These are phyloP conservation scores for Linum lewisii DNA, from an alignment of 345 rosid species.

Conservation along the genomic window DNA sequence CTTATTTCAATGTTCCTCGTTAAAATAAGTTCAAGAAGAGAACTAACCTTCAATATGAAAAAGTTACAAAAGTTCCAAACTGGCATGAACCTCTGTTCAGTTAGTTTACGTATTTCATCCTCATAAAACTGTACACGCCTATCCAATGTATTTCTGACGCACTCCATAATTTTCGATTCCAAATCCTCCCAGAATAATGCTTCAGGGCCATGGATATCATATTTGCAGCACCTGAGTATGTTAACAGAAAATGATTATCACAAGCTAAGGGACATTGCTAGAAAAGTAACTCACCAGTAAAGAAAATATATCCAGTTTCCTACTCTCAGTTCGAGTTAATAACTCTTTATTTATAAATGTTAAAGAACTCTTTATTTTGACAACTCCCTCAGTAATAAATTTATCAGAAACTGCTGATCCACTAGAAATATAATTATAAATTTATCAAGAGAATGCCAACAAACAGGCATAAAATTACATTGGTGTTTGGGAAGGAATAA, in stretches of 20 bases:
- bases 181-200: constrained; percentile 88
- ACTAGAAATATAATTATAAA: too few species aligned
- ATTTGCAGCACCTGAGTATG: constrained; percentile 83
- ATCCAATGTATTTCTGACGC: constrained; percentile 75
- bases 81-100: constrained; percentile 88
- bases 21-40: constrained; percentile 20
- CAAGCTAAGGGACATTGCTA: background rate
- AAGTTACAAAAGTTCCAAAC: constrained; percentile 96
- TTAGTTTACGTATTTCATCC: constrained; percentile 94
- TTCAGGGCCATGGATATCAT: constrained; percentile 72
- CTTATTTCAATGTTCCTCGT: constrained; percentile 10
- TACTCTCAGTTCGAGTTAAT: too few species aligned
- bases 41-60: constrained; percentile 83
- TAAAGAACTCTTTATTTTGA: too few species aligned
- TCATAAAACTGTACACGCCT: constrained; percentile 85
- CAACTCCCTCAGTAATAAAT: too few species aligned
- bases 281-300: background rate
- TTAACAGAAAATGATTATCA: constrained; percentile 17
- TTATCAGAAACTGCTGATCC: too few species aligned
- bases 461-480: too few species aligned
- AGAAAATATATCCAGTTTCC: background rate
- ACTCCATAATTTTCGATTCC: constrained; percentile 75
- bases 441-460: too few species aligned
- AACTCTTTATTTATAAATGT: too few species aligned
- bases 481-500: too few species aligned